Evolutionary conservation across 2,329 filamentous ascomycete genomes (phyloP).

Genomic region (Talaromyces albobiverticillius): DNA sequence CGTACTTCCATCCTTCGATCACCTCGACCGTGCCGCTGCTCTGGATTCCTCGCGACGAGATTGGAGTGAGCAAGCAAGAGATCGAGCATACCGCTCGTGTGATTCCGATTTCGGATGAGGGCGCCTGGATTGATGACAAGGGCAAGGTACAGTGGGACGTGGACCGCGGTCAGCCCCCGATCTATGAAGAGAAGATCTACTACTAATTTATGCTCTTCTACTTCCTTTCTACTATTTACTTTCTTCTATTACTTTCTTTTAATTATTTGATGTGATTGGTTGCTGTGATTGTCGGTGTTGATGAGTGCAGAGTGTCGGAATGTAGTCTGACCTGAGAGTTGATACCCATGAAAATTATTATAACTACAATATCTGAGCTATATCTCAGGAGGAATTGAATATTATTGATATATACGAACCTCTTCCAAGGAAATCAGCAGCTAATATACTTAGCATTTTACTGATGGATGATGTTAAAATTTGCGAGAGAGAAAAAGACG

Average conservation of each 20-base stretch:
- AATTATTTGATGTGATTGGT: background rate
- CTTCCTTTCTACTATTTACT: background rate
- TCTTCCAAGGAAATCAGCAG: no score
- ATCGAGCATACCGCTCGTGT: slow-evolving; percentile 67
- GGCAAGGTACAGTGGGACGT: slow-evolving; percentile 61
- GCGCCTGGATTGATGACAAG: slow-evolving; percentile 68
- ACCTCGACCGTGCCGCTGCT: slow-evolving; percentile 62
- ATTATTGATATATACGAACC: no score
- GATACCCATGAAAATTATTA: slow-evolving; percentile 8
- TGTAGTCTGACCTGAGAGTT: slow-evolving; percentile 7
- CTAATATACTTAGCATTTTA: no score
- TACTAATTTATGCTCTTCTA: slow-evolving; percentile 35
- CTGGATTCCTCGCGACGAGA: slow-evolving; percentile 79
- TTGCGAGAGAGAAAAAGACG: no score
- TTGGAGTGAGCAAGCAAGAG: slow-evolving; percentile 75
- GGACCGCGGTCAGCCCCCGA: slow-evolving; percentile 56
- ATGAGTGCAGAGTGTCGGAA: background rate
- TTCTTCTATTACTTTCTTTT: background rate
- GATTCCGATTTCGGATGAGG: slow-evolving; percentile 78
- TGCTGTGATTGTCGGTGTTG: background rate
- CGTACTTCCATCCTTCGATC: slow-evolving; percentile 72
- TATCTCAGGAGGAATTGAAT: background rate
- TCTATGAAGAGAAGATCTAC: slow-evolving; percentile 57
- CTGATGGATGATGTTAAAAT: no score
- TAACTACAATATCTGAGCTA: background rate